Evolutionary conservation across 192 early-diverging fungal genomes (phyloP).

Genomic region (Mortierella alpina): DNA sequence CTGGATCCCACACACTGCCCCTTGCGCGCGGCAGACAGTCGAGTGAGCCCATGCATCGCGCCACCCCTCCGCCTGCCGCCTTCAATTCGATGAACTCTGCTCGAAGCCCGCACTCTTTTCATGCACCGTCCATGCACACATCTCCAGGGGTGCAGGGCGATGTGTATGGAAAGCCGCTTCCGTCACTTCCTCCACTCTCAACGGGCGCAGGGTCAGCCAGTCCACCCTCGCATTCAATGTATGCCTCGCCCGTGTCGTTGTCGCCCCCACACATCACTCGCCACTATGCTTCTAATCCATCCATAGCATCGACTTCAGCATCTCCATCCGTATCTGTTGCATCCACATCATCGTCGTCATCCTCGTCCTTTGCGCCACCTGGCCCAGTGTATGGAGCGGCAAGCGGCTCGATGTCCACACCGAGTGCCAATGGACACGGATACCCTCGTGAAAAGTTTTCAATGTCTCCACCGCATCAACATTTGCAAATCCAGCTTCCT

Average conservation of each 20-base stretch:
- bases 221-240: too few species aligned
- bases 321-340: not conserved
- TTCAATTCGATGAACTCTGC: not conserved
- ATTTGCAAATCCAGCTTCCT: not conserved
- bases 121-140: not conserved
- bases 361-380: too few species aligned
- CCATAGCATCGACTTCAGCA: not conserved
- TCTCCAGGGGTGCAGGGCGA: not conserved
- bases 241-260: too few species aligned
- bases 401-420: too few species aligned
- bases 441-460: not conserved
- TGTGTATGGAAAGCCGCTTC: constrained; percentile 5
- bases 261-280: too few species aligned
- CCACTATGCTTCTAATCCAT: not conserved
- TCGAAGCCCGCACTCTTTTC: not conserved
- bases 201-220: too few species aligned
- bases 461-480: not conserved
- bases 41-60: not conserved
- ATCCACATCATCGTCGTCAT: too few species aligned
- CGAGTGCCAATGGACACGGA: too few species aligned
- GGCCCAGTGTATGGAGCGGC: too few species aligned
- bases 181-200: not conserved
- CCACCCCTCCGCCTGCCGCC: not conserved
- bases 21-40: not conserved
- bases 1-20: constrained; percentile 1